Conservation (phyloP, 2,329 filamentous ascomycete species). For the Fusarium haematococcum region DNA sequence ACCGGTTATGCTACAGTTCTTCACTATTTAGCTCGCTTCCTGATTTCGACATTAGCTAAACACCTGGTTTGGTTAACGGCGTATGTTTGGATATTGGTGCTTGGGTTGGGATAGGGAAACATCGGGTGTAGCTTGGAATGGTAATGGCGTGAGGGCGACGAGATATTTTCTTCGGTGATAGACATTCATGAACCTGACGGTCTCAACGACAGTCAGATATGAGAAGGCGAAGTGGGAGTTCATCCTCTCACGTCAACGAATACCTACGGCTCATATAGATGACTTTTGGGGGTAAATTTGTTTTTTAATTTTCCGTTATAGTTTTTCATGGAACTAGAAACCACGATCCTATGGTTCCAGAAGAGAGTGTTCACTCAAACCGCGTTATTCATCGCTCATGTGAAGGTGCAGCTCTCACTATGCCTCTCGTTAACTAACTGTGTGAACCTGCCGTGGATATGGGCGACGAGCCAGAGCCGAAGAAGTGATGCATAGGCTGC, state of each 20-base stretch:
- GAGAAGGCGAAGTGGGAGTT: not conserved
- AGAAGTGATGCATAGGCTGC: too few species aligned
- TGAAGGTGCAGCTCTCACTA: too few species aligned
- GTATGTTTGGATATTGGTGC: not conserved
- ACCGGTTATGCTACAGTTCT: slow-evolving; percentile 2
- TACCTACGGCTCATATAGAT: too few species aligned
- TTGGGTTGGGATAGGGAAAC: not conserved
- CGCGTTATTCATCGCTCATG: too few species aligned
- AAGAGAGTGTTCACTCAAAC: too few species aligned
- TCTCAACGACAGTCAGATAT: not conserved
- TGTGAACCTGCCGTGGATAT: not conserved
- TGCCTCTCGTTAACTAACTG: too few species aligned
- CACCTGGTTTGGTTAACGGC: not conserved
- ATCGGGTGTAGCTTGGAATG: not conserved
- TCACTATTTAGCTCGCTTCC: slow-evolving; percentile 6
- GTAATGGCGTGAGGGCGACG: not conserved
- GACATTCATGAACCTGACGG: too few species aligned
- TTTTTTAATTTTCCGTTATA: too few species aligned
- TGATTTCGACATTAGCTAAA: not conserved
- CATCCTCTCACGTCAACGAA: not conserved
- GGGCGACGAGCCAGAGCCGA: too few species aligned
- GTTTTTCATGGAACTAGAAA: too few species aligned
- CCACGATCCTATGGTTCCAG: too few species aligned
- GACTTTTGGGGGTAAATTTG: too few species aligned
- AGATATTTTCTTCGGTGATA: not conserved